phyloP scores from a whole-genome alignment of 805 yeast species.

The Ogataea kodamae region DNA sequence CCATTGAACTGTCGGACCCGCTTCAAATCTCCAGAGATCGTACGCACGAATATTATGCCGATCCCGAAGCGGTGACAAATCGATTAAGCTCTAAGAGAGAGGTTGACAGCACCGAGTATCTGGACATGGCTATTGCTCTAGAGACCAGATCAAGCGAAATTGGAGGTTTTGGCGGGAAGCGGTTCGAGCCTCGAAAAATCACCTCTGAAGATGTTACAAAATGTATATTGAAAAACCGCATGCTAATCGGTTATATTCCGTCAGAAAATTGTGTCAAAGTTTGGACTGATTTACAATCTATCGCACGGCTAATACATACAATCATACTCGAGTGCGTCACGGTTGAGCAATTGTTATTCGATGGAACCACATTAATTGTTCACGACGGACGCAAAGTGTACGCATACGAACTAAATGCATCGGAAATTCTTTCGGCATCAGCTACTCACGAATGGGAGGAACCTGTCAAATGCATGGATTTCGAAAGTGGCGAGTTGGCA shows the following conservation, averaged over 20 bases:
- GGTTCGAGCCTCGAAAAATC: conserved; percentile 19
- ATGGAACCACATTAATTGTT: conserved; percentile 15
- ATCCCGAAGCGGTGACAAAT: conserved; percentile 8
- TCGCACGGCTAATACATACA: conserved; percentile 10
- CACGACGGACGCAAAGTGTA: conserved; percentile 14
- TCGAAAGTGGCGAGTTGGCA: conserved; percentile 18
- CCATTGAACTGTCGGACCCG: conserved; percentile 31
- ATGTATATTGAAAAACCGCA: conserved; percentile 10
- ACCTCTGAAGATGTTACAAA: conserved; percentile 2
- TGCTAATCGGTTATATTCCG: conserved; percentile 19
- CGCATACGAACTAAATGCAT: conserved; percentile 9
- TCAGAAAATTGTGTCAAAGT: conserved; percentile 21
- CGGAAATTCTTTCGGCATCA: conserved; percentile 5
- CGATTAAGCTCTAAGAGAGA: conserved; percentile 1
- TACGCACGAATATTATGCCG: conserved; percentile 15
- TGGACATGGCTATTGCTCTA: conserved; percentile 26
- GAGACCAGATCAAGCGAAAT: conserved; percentile 14
- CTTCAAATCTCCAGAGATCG: conserved; percentile 22
- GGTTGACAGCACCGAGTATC: conserved; percentile 15
- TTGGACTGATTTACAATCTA: conserved; percentile 17
- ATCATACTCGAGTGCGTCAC: conserved; percentile 10
- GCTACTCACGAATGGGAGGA: conserved; percentile 14
- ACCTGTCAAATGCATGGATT: conserved; percentile 17
- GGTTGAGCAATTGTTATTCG: conserved; percentile 19
- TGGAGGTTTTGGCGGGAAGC: conserved; percentile 17